Conservation (phyloP, 2,329 filamentous ascomycete species). For the Penicillium sp. region DNA sequence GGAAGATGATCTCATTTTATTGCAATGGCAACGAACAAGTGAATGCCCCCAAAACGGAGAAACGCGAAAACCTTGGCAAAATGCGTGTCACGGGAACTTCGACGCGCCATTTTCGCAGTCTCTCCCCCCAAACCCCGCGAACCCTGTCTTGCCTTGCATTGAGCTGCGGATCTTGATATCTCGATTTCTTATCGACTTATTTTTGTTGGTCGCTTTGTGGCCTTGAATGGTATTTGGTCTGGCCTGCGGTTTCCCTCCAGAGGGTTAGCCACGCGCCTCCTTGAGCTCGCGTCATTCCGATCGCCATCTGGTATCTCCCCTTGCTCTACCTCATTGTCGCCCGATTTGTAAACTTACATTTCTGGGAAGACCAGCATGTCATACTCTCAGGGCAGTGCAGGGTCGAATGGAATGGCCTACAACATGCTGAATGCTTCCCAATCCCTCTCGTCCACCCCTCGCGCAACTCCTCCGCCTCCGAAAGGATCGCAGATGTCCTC, state of each 20-base stretch:
- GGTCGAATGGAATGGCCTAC: constrained; percentile 40
- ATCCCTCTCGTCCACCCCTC: constrained; percentile 46
- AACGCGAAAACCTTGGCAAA: constrained; percentile 28
- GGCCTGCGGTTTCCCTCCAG: constrained; percentile 23
- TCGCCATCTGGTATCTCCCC: constrained; percentile 26
- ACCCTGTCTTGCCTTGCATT: constrained; percentile 20
- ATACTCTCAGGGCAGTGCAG: constrained; percentile 42
- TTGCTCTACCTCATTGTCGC: constrained; percentile 16
- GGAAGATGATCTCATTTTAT: background rate
- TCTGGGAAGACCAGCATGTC: constrained; percentile 29
- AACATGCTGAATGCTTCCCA: constrained; percentile 46
- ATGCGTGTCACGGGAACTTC: constrained; percentile 24
- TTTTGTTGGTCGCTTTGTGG: constrained; percentile 7
- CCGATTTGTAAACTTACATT: constrained; percentile 10
- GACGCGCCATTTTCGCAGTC: constrained; percentile 24
- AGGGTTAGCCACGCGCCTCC: constrained; percentile 35
- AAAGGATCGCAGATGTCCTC: constrained; percentile 46
- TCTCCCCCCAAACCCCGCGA: constrained; percentile 24
- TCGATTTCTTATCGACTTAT: constrained; percentile 8
- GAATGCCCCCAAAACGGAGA: constrained; percentile 16
- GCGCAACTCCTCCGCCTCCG: constrained; percentile 46
- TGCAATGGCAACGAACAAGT: background rate
- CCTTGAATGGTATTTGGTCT: constrained; percentile 18
- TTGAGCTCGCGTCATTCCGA: constrained; percentile 32
- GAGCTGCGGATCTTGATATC: constrained; percentile 13